A percentile compares a stretch with the other conserved stretches of the same genome.
Conservation (phyloP, 2,329 filamentous ascomycete species). For the Raffaelea deltoideospora region DNA sequence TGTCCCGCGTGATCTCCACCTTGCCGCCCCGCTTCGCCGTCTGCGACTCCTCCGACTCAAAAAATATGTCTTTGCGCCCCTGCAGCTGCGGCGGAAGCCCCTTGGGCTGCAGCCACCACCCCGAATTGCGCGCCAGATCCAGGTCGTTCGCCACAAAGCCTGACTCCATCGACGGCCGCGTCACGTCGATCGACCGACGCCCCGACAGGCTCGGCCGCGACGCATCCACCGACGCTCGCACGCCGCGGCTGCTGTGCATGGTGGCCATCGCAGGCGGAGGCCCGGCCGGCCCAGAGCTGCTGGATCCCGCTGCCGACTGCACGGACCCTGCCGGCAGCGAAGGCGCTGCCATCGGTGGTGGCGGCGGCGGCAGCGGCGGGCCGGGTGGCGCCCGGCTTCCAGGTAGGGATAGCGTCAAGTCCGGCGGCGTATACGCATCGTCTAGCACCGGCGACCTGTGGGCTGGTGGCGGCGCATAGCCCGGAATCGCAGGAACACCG, state of each 20-base stretch:
- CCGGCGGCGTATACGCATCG: slow-evolving; percentile 30
- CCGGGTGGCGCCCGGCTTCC: slow-evolving; percentile 13
- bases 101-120: slow-evolving; percentile 80
- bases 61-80: slow-evolving; percentile 66
- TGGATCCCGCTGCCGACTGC: slow-evolving; percentile 6
- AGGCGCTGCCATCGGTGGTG: slow-evolving; percentile 10
- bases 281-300: too few species aligned
- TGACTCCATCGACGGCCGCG: slow-evolving; percentile 59
- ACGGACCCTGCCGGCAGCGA: background rate
- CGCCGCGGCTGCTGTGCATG: slow-evolving; percentile 16
- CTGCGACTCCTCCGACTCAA: slow-evolving; percentile 65
- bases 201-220: slow-evolving; percentile 29
- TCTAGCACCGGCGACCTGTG: slow-evolving; percentile 27
- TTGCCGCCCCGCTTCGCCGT: slow-evolving; percentile 55
- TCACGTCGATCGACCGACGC: slow-evolving; percentile 56
- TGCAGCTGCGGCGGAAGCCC: slow-evolving; percentile 70
- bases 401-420: slow-evolving; percentile 10
- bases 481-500: slow-evolving; percentile 13
- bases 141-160: slow-evolving; percentile 81
- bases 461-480: slow-evolving; percentile 18
- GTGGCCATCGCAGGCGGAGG: slow-evolving; percentile 13
- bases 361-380: slow-evolving; percentile 26
- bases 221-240: slow-evolving; percentile 50
- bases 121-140: slow-evolving; percentile 56
- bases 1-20: slow-evolving; percentile 58